phyloP scores from a whole-genome alignment of 805 yeast species.

The Zygoascus bituminiphila region DNA sequence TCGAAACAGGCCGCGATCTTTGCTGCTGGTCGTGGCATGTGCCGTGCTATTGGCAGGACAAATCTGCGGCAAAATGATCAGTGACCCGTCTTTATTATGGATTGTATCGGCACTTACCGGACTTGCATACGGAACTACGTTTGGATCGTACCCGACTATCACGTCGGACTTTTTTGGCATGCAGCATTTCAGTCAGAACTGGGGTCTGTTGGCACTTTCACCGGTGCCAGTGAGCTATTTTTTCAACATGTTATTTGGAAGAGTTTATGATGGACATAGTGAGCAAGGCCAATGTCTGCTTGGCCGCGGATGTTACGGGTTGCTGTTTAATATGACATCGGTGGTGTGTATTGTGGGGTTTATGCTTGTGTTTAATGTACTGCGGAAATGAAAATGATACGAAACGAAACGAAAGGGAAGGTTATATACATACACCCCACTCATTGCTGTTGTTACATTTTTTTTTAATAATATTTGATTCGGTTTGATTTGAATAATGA shows the following conservation, averaged over 20 bases:
- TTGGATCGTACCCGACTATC: constrained; percentile 68
- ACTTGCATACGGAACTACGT: constrained; percentile 62
- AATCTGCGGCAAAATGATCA: constrained; percentile 35
- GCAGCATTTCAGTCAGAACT: constrained; percentile 55
- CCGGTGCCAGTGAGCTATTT: constrained; percentile 55
- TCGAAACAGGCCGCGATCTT: constrained; percentile 40
- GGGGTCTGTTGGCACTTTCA: constrained; percentile 64
- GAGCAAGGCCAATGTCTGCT: neutral
- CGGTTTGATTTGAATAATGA: too few relatives aligned
- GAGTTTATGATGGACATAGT: constrained; percentile 45
- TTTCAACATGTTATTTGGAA: constrained; percentile 57
- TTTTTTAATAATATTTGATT: too few relatives aligned
- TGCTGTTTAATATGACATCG: neutral
- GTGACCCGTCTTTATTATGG: constrained; percentile 35
- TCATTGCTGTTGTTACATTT: too few relatives aligned
- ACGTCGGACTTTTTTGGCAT: constrained; percentile 70
- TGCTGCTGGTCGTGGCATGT: constrained; percentile 48
- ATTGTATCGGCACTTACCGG: constrained; percentile 52
- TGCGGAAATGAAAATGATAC: too few relatives aligned
- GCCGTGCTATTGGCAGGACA: constrained; percentile 43
- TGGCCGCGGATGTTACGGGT: neutral
- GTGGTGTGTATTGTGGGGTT: neutral
- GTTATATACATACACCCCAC: too few relatives aligned
- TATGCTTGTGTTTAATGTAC: neutral
- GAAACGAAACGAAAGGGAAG: too few relatives aligned